A percentile compares a stretch with the other conserved stretches of the same genome.
These are phyloP conservation scores for Termitomyces titanicus DNA, from an alignment of 768 basidiomycete species.

Conservation along the genomic window DNA sequence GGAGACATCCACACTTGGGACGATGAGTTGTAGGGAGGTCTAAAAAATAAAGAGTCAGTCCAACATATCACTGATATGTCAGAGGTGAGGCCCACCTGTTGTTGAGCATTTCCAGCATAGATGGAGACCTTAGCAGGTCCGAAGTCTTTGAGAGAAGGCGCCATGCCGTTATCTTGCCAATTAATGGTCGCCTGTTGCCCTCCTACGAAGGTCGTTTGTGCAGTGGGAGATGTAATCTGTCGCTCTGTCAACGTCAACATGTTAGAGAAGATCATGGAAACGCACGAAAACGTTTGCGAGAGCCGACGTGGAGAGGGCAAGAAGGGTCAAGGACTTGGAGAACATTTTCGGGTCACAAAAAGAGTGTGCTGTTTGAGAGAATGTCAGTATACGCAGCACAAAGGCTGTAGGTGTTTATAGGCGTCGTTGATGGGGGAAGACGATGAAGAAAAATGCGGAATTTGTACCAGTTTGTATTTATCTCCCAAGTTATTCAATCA, in stretches of 20 bases:
- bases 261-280: constrained; percentile 10
- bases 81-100: constrained; percentile 46
- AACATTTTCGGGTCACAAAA: constrained; percentile 41
- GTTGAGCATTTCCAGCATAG: constrained; percentile 56
- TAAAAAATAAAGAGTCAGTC: constrained; percentile 2
- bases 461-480: constrained; percentile 16
- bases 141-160: constrained; percentile 48
- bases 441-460: constrained; percentile 12
- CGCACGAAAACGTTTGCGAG: constrained; percentile 57
- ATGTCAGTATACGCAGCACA: constrained; percentile 23
- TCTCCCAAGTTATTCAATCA: neutral
- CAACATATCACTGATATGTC: too few species aligned
- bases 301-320: constrained; percentile 50
- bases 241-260: neutral
- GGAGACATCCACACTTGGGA: constrained; percentile 48
- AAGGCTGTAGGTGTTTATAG: constrained; percentile 16
- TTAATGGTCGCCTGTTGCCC: constrained; percentile 46
- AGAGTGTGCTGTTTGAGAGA: constrained; percentile 37
- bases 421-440: constrained; percentile 2
- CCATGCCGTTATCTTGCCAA: constrained; percentile 55
- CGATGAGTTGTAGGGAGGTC: constrained; percentile 58
- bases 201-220: constrained; percentile 40
- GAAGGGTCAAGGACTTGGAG: constrained; percentile 40
- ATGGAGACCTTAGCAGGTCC: constrained; percentile 52
- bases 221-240: constrained; percentile 58